A percentile compares a stretch with the other conserved stretches of the same genome.
Conservation (phyloP, 2,329 filamentous ascomycete genomes). For the Sarocladium oryzae region DNA sequence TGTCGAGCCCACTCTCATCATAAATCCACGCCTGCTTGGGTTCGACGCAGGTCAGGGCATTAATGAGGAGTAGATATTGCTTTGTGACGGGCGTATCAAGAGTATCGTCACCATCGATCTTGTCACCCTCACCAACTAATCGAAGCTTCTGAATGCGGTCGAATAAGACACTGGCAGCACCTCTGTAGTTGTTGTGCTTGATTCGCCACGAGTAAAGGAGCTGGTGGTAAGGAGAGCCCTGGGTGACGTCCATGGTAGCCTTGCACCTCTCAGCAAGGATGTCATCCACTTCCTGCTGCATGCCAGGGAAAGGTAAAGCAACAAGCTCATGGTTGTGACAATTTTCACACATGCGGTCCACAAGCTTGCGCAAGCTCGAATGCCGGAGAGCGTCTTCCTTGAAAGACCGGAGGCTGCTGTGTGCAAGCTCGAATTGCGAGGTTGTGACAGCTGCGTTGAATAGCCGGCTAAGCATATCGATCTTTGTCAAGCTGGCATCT, state of each 20-base stretch:
- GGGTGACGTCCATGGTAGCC: constrained; percentile 57
- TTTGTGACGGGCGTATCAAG: constrained; percentile 61
- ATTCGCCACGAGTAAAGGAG: constrained; percentile 90
- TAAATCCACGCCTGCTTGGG: constrained; percentile 76
- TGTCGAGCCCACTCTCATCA: constrained; percentile 21
- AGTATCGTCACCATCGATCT: constrained; percentile 46
- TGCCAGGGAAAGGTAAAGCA: constrained; percentile 68
- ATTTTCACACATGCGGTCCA: constrained; percentile 63
- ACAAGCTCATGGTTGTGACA: constrained; percentile 62
- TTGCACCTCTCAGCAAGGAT: constrained; percentile 68
- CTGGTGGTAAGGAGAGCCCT: constrained; percentile 76
- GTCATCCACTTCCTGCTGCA: constrained; percentile 73
- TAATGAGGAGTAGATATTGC: constrained; percentile 87
- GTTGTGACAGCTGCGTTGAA: constrained; percentile 78
- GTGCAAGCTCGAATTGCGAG: constrained; percentile 75
- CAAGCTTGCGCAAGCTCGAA: constrained; percentile 63
- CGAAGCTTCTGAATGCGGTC: constrained; percentile 59
- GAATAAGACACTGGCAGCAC: constrained; percentile 57
- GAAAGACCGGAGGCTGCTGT: constrained; percentile 69
- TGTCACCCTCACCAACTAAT: constrained; percentile 52
- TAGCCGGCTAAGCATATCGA: constrained; percentile 73
- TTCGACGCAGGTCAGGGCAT: constrained; percentile 80
- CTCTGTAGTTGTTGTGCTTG: constrained; percentile 77
- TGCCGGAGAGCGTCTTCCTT: constrained; percentile 65
- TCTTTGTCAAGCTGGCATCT: constrained; percentile 40